Evolutionary conservation across 495 filamentous ascomycete genomes (phyloP), one percentile per base, ranked within the genome.

Genomic region (Immersiella caudata): DNA sequence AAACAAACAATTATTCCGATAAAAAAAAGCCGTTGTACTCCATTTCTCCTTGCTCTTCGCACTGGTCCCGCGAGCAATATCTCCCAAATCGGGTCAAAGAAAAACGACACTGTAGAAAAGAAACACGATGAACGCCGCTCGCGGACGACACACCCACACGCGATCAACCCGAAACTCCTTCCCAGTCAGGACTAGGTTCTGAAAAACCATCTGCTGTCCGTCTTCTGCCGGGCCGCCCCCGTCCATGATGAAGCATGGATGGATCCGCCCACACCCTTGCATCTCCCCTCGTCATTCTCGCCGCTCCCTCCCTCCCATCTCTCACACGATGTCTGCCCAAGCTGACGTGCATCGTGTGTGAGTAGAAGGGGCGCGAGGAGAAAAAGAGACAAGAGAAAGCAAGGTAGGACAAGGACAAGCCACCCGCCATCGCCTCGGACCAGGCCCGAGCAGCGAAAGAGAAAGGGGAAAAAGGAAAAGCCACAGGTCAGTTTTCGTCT

Each of bases 21-120:
- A 27, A 26, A 58, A 24, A 22, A 18, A 25, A 25, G 6, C 29
- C 57, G 26, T 60, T 60, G 36, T 35, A 60, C 57, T 60, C 57
- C 57, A 33, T 60, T 33, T 35, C 57, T 16, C 56, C 25, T 35
- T n/a, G 18, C 29, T 35, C 20, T 60, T 22, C 57, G 57, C 29
- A 60, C 9, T n/a, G 57, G 24, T 60, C 12, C 54, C 58, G 33
- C 24, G 27, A 33, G 33, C 58, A 60, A 16, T 26, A 26, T 57
- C 54, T 27, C 54, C n/a, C 52, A 51, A 50, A 50, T 22, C 46
- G 20, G 60, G 24, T 35, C 35, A 54, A 63, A n/a, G 61, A 20
- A 56, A 65, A 65, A 64, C 46, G 62, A 56, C 62, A 65, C 36
- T 57, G 29, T 27, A 66, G 64, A 66, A 65, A 57, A 50, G 54